phyloP scores from a whole-genome alignment of 1,284 basidiomycete species.

The Macrocystidia cucumis region DNA sequence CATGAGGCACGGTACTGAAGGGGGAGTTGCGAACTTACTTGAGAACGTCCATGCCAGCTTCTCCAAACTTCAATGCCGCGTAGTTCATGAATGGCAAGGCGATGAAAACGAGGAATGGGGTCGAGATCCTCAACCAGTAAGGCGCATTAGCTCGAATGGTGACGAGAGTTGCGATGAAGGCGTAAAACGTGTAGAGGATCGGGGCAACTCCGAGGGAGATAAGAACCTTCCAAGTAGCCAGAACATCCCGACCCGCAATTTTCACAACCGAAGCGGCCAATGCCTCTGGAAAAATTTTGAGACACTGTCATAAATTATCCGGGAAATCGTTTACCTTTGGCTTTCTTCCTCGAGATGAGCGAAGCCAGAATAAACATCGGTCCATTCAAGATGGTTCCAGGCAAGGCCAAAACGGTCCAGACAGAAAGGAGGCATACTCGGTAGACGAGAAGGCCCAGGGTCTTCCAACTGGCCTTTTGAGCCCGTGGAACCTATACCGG shows the following conservation, averaged over 20 bases:
- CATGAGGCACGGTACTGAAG: slow-evolving; percentile 34
- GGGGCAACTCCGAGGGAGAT: slow-evolving; percentile 91
- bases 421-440: slow-evolving; percentile 74
- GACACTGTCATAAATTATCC: slow-evolving; percentile 6
- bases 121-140: slow-evolving; percentile 61
- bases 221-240: slow-evolving; percentile 98
- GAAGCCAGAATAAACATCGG: slow-evolving; percentile 95
- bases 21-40: slow-evolving; percentile 56
- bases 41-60: slow-evolving; percentile 97
- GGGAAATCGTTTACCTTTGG: slow-evolving; percentile 59
- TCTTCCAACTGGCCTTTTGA: slow-evolving; percentile 84
- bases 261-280: slow-evolving; percentile 96
- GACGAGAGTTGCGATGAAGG: slow-evolving; percentile 71
- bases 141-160: slow-evolving; percentile 66
- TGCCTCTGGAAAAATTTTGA: slow-evolving; percentile 61
- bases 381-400: slow-evolving; percentile 91
- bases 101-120: slow-evolving; percentile 75
- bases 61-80: slow-evolving; percentile 95
- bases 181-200: slow-evolving; percentile 82
- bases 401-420: slow-evolving; percentile 87
- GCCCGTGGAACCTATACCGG: slow-evolving; percentile 64
- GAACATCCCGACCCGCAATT: slow-evolving; percentile 89
- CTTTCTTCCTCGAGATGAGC: slow-evolving; percentile 83
- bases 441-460: slow-evolving; percentile 80
- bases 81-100: slow-evolving; percentile 87